Base-by-base conservation (phyloP, 208 protist genomes). In the Acanthamoeba castellanii region DNA sequence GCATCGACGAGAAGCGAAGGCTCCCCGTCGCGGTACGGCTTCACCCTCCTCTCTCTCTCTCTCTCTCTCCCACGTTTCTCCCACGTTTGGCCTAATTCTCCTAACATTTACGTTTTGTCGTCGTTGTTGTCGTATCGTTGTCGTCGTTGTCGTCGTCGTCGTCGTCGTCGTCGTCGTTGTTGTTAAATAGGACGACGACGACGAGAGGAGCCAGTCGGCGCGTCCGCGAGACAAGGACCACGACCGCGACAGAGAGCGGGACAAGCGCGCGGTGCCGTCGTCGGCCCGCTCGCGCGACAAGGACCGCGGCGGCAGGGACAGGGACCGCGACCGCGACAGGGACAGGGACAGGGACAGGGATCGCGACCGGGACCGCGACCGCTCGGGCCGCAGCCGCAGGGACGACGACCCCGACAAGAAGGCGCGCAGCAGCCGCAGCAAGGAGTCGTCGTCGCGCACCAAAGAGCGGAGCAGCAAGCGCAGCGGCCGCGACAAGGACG, bases 311-410 rank as follows among this genome's bases (percentile, higher is more conserved):
- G n/a, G n/a, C 16, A 16, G 70, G 22, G 11, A 82, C 18, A 13
- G 11, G 6, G 30, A 85, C 27, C 13, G 50, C 27, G 30, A 85
- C 27, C 13, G 50, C 27, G 87, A 92, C 27, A 27, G 32, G 16
- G 87, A 92, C 27, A 0, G 42, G 13, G 85, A 92, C 42, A 66
- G 61, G 18, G 85, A 92, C 13, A 42, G 47, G 76, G 76, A 84
- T 5, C 16, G 47, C 8, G 52, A 92, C 5, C 32, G 59, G 0
- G 52, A 70, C 20, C n/a, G 42, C 13, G 84, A 90, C 27, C 14
- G 57, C 74, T 84, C 74, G 27, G 74, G 30, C 37, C 37, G 74
- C 74, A 84, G 74, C 74, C 34, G 27, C 16, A 82, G 27, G 57
- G 57, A 64, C 57, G 57, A 64, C 20, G 57, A 18, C 57, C 20